phyloP scores from a whole-genome alignment of 331 rosid species.

The Rosa hybrid region DNA sequence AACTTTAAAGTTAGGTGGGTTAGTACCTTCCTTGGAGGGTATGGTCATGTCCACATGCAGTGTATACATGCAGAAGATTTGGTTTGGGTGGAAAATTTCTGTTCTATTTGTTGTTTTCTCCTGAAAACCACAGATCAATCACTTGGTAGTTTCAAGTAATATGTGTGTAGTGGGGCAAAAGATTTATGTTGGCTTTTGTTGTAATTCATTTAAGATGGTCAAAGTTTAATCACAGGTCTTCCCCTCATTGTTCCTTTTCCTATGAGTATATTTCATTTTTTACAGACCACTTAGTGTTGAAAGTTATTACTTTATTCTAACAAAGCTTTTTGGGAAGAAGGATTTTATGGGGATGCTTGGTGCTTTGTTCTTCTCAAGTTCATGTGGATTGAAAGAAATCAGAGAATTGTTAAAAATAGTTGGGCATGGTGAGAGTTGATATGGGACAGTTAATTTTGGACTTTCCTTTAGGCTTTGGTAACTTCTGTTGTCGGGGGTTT shows the following conservation, averaged over 20 bases:
- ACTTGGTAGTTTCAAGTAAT: slow-evolving; percentile 5
- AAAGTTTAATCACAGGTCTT: background rate
- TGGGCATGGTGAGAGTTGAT: background rate
- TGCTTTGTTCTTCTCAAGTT: background rate
- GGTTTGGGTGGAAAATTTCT: background rate
- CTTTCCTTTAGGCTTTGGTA: background rate
- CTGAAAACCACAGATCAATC: background rate
- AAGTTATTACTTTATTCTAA: background rate
- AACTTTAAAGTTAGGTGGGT: background rate
- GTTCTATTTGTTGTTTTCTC: background rate
- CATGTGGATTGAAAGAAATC: background rate
- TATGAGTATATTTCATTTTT: background rate
- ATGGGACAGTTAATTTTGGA: background rate
- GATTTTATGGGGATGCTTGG: background rate
- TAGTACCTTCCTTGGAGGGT: background rate
- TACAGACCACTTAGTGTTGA: background rate
- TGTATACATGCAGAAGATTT: background rate
- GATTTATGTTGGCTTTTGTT: background rate
- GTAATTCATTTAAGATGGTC: slow-evolving; percentile 4
- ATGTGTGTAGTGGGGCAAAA: background rate
- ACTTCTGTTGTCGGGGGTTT: background rate
- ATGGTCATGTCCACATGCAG: background rate
- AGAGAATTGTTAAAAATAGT: background rate
- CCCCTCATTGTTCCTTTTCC: background rate
- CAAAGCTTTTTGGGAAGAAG: background rate